Evolutionary conservation across 306 rosid genomes (phyloP).

Genomic region (Citrullus colocynthis): DNA sequence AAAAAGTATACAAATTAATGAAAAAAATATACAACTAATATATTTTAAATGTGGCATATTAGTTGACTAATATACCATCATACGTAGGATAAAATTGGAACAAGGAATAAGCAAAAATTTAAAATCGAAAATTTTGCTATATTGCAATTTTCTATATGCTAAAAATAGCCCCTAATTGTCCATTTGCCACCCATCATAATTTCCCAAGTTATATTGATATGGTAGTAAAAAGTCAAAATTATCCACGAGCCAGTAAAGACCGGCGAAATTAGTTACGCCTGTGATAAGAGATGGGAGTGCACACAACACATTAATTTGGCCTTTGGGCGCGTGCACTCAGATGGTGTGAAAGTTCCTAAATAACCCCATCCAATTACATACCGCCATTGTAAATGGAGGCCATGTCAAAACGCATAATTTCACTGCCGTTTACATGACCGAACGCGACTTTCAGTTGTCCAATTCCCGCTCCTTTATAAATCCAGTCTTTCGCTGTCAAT

Average conservation of each 20-base stretch:
- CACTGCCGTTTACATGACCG: background rate
- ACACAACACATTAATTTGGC: background rate
- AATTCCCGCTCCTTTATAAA: conserved; percentile 38
- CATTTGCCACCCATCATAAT: no score
- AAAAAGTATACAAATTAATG: no score
- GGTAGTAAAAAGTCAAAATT: background rate
- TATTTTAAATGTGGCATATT: no score
- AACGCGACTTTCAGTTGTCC: background rate
- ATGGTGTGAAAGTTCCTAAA: background rate
- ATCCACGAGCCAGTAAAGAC: background rate
- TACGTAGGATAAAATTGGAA: no score
- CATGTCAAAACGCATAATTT: background rate
- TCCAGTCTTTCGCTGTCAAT: background rate
- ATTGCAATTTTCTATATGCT: no score
- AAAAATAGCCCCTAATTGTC: no score
- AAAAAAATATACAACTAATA: no score
- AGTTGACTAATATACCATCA: no score
- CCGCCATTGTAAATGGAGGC: background rate
- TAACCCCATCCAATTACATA: background rate
- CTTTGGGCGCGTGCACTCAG: background rate
- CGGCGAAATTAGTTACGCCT: background rate
- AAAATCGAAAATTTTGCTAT: no score
- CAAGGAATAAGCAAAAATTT: no score
- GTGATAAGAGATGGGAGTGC: background rate
- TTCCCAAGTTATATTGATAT: background rate